Conservation (phyloP, 148 eudicot genomes). For the Fallopia convolvulus region DNA sequence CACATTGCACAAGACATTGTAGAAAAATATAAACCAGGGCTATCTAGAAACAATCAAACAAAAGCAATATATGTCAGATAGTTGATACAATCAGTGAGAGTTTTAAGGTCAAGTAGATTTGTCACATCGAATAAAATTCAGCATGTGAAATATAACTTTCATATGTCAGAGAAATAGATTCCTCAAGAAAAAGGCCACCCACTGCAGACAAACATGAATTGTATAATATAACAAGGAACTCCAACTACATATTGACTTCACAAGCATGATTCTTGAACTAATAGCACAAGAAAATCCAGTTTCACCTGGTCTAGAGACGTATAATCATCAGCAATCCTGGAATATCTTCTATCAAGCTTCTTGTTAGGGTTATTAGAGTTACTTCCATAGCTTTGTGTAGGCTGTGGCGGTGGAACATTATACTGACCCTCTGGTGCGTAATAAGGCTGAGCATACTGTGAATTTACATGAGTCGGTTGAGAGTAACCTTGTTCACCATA, state of each 20-base stretch:
- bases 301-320: conserved; percentile 21
- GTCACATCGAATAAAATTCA: not conserved
- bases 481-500: conserved; percentile 10
- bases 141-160: not conserved
- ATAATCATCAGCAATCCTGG: conserved; percentile 21
- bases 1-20: not conserved
- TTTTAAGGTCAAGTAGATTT: not conserved
- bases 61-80: not conserved
- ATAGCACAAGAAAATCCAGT: not conserved
- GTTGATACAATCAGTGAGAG: not conserved
- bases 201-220: not conserved
- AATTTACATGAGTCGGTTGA: conserved; percentile 6
- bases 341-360: conserved; percentile 21
- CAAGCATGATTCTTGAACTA: not conserved
- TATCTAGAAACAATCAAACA: not conserved
- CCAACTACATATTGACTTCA: not conserved
- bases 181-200: not conserved
- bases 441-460: conserved; percentile 13
- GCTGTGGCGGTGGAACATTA: conserved; percentile 6
- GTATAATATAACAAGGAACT: not conserved
- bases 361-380: conserved; percentile 13
- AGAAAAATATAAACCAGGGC: not conserved
- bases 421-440: conserved; percentile 17
- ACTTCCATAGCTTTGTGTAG: conserved; percentile 8
- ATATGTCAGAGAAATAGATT: not conserved